Base-by-base conservation (phyloP, 129 eudicot genomes). In the Escallonia herrerae region DNA sequence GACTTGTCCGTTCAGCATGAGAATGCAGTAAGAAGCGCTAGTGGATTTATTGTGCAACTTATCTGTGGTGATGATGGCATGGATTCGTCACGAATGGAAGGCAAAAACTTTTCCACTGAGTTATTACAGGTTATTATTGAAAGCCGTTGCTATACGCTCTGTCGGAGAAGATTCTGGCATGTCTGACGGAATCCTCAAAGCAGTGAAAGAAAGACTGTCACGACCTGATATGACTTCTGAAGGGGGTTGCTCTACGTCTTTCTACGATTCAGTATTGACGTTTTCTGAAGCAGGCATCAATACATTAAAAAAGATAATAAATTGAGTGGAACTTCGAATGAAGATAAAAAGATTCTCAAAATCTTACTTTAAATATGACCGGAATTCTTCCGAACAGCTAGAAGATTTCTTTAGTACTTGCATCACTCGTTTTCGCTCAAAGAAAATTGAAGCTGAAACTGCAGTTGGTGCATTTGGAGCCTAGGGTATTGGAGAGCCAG, bases 401-500 rank as follows among this genome's bases (percentile, higher is more conserved):
- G 60, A 91, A 96, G 98, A 86, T 6, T 89, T 89, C 70, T 51
- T 86, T 56, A 74, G 76, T 60, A 84, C 91, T 43, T 93, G 99
- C 81, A 80, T 84, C 60, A 77, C 83, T 54, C 91, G 99, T 51
- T 84, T 83, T 63, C 85, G 83, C 64, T 70, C 63, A 43, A 93
- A 93, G 74, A 82, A 70, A 76, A 76, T 93, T 53, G 99, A 93
- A 69, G 73, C 86, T 15, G 99, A 96, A 69, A 93, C 95, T 68
- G 95, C 91, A 12, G 84, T 93, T 49, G 99, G 99, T 72, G 99
- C 99, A 45, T 89, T 93, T 66, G 95, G 96, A 63, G 96, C 98
- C 69, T 96, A 93, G 74, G 89, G 98, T 82, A 93, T 93, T 15
- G 98, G 99, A 71, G 99, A 93, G 74, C 99, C 99, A 49, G 99